These are phyloP conservation scores for Alternaria sp. DNA, from an alignment of 2,329 filamentous ascomycete genomes.

Conservation along the genomic window DNA sequence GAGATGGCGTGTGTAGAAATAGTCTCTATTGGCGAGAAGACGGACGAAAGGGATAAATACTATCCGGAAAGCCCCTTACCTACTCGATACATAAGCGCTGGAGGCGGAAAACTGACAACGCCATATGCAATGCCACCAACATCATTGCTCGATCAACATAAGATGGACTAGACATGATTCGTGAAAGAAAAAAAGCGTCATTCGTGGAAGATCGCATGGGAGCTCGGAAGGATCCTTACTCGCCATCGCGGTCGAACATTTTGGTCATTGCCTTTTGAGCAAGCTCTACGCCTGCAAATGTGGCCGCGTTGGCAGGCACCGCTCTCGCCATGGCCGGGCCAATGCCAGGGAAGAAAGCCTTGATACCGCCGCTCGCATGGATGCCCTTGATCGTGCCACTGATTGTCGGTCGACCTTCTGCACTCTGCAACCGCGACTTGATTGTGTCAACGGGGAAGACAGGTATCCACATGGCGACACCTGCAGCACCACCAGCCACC, in stretches of 20 bases:
- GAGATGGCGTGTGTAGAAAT: constrained; percentile 1
- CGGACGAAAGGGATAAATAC: constrained; percentile 6
- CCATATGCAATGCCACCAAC: constrained; percentile 36
- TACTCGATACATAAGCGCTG: constrained; percentile 17
- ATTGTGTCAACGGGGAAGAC: constrained; percentile 98
- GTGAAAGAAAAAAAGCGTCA: constrained; percentile 14
- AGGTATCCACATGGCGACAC: constrained; percentile 98
- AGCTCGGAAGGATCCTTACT: constrained; percentile 25
- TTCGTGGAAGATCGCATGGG: not conserved
- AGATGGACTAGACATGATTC: constrained; percentile 13
- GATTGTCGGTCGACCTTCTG: constrained; percentile 83
- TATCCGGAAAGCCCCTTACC: constrained; percentile 17
- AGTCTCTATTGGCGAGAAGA: constrained; percentile 15
- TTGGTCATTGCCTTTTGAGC: constrained; percentile 84
- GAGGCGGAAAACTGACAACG: constrained; percentile 25
- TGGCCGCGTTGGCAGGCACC: constrained; percentile 95
- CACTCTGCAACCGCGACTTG: constrained; percentile 92
- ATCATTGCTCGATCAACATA: constrained; percentile 18
- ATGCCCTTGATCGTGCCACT: constrained; percentile 80
- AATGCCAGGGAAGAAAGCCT: constrained; percentile 97
- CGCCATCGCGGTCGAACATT: constrained; percentile 64
- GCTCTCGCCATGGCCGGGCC: constrained; percentile 91
- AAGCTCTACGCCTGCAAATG: constrained; percentile 86
- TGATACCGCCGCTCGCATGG: constrained; percentile 82
- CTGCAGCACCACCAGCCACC: constrained; percentile 85